Conservation (phyloP, 306 rosid genomes). For the Fagus sylvatica region DNA sequence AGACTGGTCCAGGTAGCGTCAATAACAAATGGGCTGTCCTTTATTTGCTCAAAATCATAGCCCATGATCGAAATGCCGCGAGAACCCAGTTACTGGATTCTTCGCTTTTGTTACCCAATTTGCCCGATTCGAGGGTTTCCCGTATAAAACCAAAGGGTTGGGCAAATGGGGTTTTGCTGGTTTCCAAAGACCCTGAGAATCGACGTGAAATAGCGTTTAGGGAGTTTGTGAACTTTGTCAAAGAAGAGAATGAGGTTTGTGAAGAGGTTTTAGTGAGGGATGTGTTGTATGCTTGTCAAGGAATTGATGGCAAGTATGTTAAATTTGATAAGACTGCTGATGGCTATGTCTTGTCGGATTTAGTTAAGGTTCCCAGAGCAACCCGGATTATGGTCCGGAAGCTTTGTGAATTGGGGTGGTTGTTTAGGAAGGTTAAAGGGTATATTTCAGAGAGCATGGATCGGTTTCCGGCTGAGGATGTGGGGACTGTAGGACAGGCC, state of each 20-base stretch:
- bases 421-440: conserved; percentile 78
- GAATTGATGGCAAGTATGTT: conserved; percentile 81
- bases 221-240: conserved; percentile 66
- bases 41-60: conserved; percentile 68
- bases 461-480: conserved; percentile 74
- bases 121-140: conserved; percentile 43
- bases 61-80: conserved; percentile 57
- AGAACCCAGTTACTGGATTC: conserved; percentile 40
- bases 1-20: conserved; percentile 64
- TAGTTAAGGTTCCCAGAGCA: conserved; percentile 65
- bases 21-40: conserved; percentile 92
- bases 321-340: conserved; percentile 49
- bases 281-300: conserved; percentile 91
- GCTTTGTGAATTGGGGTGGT: conserved; percentile 85
- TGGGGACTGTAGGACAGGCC: conserved; percentile 91
- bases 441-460: conserved; percentile 70
- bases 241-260: conserved; percentile 71
- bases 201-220: conserved; percentile 68
- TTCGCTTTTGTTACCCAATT: conserved; percentile 61
- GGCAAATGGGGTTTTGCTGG: conserved; percentile 67
- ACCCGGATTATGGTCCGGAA: conserved; percentile 61
- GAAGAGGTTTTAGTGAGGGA: conserved; percentile 86
- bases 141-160: conserved; percentile 45
- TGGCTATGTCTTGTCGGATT: conserved; percentile 54
- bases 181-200: conserved; percentile 73